Evolutionary conservation across 352 stramenopile species (phyloP).

Genomic region (Globisporangium barbulae): DNA sequence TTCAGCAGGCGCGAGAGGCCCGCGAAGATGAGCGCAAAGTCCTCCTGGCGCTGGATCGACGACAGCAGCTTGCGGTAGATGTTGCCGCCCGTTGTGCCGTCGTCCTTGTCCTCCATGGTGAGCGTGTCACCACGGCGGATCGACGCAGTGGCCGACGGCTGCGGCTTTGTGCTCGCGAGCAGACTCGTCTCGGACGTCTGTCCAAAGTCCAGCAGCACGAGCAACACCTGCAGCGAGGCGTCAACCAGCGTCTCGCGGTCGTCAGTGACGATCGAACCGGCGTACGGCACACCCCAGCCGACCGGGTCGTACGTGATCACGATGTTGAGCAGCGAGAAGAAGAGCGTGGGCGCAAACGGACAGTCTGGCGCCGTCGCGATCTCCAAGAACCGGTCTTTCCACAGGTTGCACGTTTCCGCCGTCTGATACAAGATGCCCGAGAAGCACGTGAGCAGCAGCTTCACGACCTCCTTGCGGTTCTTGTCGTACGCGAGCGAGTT

Average conservation of each 20-base stretch:
- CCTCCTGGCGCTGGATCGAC: constrained; percentile 69
- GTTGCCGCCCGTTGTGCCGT: constrained; percentile 33
- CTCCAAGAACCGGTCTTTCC: constrained; percentile 90
- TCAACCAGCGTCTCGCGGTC: constrained; percentile 91
- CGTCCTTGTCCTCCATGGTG: constrained; percentile 31
- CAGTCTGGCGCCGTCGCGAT: constrained; percentile 89
- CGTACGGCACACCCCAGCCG: constrained; percentile 88
- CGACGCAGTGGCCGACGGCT: constrained; percentile 26
- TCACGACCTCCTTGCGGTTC: constrained; percentile 95
- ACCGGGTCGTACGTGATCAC: constrained; percentile 93
- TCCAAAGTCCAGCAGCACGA: constrained; percentile 94
- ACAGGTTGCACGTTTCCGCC: constrained; percentile 89
- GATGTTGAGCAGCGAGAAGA: constrained; percentile 96
- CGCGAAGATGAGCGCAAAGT: constrained; percentile 92
- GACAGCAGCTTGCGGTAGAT: constrained; percentile 67
- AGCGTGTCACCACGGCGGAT: constrained; percentile 24
- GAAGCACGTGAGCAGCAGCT: constrained; percentile 92
- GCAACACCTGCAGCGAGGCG: constrained; percentile 90
- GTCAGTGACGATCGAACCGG: constrained; percentile 85
- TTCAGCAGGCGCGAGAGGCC: constrained; percentile 96
- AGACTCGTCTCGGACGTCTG: constrained; percentile 52
- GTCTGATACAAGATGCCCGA: constrained; percentile 96
- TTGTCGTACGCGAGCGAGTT: constrained; percentile 84
- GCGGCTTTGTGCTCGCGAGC: constrained; percentile 46
- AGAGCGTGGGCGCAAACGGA: constrained; percentile 93